These are phyloP conservation scores for Boechera retrofracta DNA, from an alignment of 345 rosid species.

Conservation along the genomic window DNA sequence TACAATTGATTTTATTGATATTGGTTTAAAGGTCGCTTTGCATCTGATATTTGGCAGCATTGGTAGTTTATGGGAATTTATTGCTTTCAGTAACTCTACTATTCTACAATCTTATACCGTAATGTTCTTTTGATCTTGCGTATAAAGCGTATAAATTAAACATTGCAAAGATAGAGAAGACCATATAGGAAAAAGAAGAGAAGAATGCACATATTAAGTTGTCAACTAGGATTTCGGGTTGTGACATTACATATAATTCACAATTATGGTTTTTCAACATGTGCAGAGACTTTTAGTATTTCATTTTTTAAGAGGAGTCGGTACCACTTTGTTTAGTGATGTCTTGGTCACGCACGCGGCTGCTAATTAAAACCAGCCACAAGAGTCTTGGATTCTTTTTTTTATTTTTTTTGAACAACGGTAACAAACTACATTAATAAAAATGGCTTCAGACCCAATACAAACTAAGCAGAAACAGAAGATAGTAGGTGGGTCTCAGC, in stretches of 20 bases:
- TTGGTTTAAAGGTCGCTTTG: background rate
- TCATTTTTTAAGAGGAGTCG: constrained; percentile 16
- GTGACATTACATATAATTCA: constrained; percentile 16
- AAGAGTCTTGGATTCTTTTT: constrained; percentile 1
- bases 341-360: constrained; percentile 44
- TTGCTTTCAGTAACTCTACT: background rate
- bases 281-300: constrained; percentile 31
- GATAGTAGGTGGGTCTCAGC: too few species aligned
- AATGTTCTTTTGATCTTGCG: background rate
- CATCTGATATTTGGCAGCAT: background rate
- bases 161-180: background rate
- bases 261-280: constrained; percentile 28
- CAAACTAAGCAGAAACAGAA: too few species aligned
- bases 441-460: too few species aligned
- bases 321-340: constrained; percentile 37
- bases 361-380: constrained; percentile 18
- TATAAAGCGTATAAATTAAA: background rate
- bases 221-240: constrained; percentile 26
- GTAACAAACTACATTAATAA: too few species aligned
- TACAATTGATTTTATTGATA: background rate
- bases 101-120: background rate
- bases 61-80: background rate
- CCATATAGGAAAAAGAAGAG: constrained; percentile 1
- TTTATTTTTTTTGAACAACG: too few species aligned
- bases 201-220: constrained; percentile 8